A percentile compares a stretch with the other conserved stretches of the same genome.
Conservation (phyloP, 345 rosid species). For the Eucalyptus pauciflora region DNA sequence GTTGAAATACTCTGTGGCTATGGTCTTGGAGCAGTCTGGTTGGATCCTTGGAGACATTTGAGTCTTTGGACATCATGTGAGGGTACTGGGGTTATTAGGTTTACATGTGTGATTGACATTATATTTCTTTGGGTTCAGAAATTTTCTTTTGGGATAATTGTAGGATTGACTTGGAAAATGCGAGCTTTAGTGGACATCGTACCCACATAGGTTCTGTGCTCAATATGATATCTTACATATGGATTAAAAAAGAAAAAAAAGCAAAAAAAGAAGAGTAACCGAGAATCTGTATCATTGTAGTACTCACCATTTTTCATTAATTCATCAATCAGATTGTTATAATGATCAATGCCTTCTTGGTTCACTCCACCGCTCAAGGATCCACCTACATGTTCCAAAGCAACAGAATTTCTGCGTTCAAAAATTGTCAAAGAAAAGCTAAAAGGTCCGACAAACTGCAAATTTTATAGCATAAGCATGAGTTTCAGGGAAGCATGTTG, state of each 20-base stretch:
- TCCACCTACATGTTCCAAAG: slow-evolving; percentile 8
- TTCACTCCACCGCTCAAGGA: slow-evolving; percentile 31
- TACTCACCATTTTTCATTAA: slow-evolving; percentile 1
- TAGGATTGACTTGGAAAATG: not conserved
- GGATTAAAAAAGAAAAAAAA: not conserved
- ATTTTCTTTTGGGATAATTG: not conserved
- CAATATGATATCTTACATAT: not conserved
- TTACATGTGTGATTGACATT: not conserved
- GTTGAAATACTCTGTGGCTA: not conserved
- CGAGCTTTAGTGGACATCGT: no score
- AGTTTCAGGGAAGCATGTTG: not conserved
- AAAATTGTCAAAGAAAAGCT: not conserved
- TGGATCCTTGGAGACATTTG: not conserved
- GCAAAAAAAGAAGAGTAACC: not conserved
- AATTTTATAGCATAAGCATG: not conserved
- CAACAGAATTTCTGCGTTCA: not conserved
- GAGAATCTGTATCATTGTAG: not conserved
- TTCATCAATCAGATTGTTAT: slow-evolving; percentile 40
- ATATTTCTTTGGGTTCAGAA: not conserved
- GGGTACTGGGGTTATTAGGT: not conserved
- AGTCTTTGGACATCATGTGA: not conserved
- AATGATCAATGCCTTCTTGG: slow-evolving; percentile 34
- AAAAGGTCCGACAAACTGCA: not conserved
- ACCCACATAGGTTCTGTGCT: not conserved
- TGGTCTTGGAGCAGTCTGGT: not conserved